phyloP scores from a whole-genome alignment of 2,329 filamentous ascomycete genomes.

The Fusarium albidum region DNA sequence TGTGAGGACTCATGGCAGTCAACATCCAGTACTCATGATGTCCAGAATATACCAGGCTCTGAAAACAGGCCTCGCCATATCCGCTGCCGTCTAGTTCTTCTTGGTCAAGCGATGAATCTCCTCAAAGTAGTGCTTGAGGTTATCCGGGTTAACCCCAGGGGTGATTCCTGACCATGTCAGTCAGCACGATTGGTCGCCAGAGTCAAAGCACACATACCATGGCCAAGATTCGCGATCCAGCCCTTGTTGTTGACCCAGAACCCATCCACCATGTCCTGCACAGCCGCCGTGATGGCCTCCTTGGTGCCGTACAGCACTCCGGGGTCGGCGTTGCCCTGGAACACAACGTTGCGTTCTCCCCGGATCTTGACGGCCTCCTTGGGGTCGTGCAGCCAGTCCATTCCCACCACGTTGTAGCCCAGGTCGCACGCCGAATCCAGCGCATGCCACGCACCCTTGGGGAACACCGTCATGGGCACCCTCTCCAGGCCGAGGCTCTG shows the following conservation, averaged over 20 bases:
- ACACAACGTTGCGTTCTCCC: slow-evolving; percentile 74
- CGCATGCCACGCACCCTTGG: slow-evolving; percentile 97
- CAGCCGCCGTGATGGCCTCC: slow-evolving; percentile 81
- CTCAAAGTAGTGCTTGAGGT: slow-evolving; percentile 92
- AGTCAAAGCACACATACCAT: slow-evolving; percentile 67
- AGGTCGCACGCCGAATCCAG: slow-evolving; percentile 86
- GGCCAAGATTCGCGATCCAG: slow-evolving; percentile 97
- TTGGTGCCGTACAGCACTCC: slow-evolving; percentile 88
- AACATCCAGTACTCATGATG: not conserved
- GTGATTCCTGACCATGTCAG: slow-evolving; percentile 79
- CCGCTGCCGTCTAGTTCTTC: slow-evolving; percentile 41
- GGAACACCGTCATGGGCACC: slow-evolving; percentile 98
- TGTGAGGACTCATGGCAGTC: not conserved
- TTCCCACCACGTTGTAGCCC: slow-evolving; percentile 90
- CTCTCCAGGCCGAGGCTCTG: slow-evolving; percentile 76
- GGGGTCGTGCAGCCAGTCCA: slow-evolving; percentile 95
- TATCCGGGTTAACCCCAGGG: slow-evolving; percentile 91
- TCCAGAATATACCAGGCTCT: slow-evolving; percentile 1
- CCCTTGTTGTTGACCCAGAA: slow-evolving; percentile 84
- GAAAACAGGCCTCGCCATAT: not conserved
- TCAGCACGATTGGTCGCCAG: slow-evolving; percentile 18
- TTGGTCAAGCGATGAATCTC: slow-evolving; percentile 81
- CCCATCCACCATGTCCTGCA: slow-evolving; percentile 86
- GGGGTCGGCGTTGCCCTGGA: slow-evolving; percentile 97
- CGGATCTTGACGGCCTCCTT: slow-evolving; percentile 83